Base-by-base conservation (phyloP, 768 basidiomycete genomes). In the Hericium erinaceus region DNA sequence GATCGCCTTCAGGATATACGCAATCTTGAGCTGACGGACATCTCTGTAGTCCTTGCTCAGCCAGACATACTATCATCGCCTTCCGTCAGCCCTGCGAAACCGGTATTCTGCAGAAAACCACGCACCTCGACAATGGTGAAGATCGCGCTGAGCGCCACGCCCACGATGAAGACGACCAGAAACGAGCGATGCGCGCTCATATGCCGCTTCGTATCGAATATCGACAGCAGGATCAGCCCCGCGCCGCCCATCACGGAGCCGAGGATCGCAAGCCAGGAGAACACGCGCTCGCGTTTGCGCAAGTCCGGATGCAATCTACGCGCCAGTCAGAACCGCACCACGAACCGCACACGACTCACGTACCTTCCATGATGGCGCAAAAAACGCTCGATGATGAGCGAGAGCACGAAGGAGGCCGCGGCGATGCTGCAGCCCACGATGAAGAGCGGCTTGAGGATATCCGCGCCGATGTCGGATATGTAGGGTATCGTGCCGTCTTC, bases 391-490 rank as follows among this genome's bases (percentile, higher is more conserved):
- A 83, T 64, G 4, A 75, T 61, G 26, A 90, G 76, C 8, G 81
- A 79, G 51, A 83, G 69, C 63, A 86, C 71, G 68, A 91, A 87
- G 0, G 76, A 73, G 2, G 79, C 69, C 7, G 78, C 82, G 2
- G 89, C 88, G 58, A 89, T 77, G 40, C 74, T 72, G 62, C 82
- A 84, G 7, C 83, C 83, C 15, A 77, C 73, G 52, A 91, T 73
- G 64, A 92, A 92, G 39, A 91, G 75, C 3, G 89, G 89, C 66
- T 91, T 90, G 48, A 91, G 72, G 54, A 77, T 74, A 61, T 77
- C 78, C 18, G 89, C 88, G n/a, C 84, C 88, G 39, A 90, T 70
- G 64, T 91, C 87, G 44, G 86, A 88, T 51, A 91, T 89, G 68
- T 85, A 89, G n/a, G 82, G 80, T 54, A 89, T 80, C 1, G 69